Percentiles rank a stretch among this genome's conserved stretches.
Conservation (phyloP, 1,139 yeast genomes). For the Candida pseudocylindracea region DNA sequence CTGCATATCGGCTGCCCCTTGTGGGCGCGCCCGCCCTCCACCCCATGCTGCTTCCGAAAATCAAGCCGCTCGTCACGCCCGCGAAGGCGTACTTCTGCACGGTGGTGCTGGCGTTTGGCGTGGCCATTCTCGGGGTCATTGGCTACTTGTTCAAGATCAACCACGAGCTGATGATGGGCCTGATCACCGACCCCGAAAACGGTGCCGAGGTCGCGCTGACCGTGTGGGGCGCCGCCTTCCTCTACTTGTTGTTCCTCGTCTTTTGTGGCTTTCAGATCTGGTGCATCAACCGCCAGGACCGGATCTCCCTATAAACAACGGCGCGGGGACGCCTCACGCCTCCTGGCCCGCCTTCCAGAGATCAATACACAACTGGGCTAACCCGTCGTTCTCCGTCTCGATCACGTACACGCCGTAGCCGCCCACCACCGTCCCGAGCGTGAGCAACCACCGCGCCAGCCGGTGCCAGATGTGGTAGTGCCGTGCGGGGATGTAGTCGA, state of each 20-base stretch:
- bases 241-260: conserved; percentile 55
- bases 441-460: conserved; percentile 7
- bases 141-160: conserved; percentile 62
- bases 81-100: conserved; percentile 94
- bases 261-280: conserved; percentile 79
- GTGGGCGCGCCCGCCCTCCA: no score
- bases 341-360: conserved; percentile 1
- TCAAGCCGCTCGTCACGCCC: conserved; percentile 16
- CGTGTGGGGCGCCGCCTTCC: conserved; percentile 72
- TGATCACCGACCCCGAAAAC: conserved; percentile 74
- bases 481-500: conserved; percentile 44
- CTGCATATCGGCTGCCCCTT: no score
- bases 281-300: conserved; percentile 34
- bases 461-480: neutral
- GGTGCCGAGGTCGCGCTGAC: conserved; percentile 90
- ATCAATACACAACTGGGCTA: neutral
- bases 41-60: conserved; percentile 1
- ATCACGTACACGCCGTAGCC: conserved; percentile 47
- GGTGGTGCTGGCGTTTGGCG: conserved; percentile 73
- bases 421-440: conserved; percentile 38
- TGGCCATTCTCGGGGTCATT: conserved; percentile 64
- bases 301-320: conserved; percentile 17
- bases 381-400: conserved; percentile 34
- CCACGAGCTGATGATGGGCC: conserved; percentile 87
- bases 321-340: no score